A percentile compares a stretch with the other conserved stretches of the same genome.
Conservation (phyloP, 768 basidiomycete genomes). For the Kwoniella mangroviensis region DNA sequence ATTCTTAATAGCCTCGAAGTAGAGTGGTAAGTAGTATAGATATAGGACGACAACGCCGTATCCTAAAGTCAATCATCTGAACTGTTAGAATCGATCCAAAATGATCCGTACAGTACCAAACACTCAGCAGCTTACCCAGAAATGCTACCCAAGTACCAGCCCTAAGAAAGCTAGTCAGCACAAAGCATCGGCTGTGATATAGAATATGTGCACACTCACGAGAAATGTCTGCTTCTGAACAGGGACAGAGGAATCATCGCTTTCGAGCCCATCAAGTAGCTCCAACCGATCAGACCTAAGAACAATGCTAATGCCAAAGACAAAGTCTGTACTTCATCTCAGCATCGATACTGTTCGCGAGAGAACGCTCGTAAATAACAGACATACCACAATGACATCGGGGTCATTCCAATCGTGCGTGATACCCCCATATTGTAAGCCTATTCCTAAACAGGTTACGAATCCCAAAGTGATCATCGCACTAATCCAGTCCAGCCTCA, state of each 20-base stretch:
- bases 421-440: constrained; percentile 39
- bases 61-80: neutral
- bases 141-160: constrained; percentile 36
- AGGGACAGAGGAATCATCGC: constrained; percentile 38
- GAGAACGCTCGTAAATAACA: no score
- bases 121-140: constrained; percentile 19
- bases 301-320: constrained; percentile 27
- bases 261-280: constrained; percentile 21
- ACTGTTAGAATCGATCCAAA: no score
- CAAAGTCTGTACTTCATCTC: constrained; percentile 12
- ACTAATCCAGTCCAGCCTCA: constrained; percentile 36
- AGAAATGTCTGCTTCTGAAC: constrained; percentile 27
- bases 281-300: constrained; percentile 28
- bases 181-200: neutral
- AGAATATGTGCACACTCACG: constrained; percentile 12
- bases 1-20: constrained; percentile 40
- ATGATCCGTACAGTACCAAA: no score
- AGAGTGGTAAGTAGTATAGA: constrained; percentile 39
- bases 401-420: constrained; percentile 28
- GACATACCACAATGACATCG: constrained; percentile 33
- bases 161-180: constrained; percentile 1
- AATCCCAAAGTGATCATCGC: constrained; percentile 32
- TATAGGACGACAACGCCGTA: constrained; percentile 35
- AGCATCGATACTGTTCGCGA: neutral
- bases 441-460: constrained; percentile 40